Base-by-base conservation (phyloP, 1,139 yeast genomes). In the Debaryomycetaceae sp. region DNA sequence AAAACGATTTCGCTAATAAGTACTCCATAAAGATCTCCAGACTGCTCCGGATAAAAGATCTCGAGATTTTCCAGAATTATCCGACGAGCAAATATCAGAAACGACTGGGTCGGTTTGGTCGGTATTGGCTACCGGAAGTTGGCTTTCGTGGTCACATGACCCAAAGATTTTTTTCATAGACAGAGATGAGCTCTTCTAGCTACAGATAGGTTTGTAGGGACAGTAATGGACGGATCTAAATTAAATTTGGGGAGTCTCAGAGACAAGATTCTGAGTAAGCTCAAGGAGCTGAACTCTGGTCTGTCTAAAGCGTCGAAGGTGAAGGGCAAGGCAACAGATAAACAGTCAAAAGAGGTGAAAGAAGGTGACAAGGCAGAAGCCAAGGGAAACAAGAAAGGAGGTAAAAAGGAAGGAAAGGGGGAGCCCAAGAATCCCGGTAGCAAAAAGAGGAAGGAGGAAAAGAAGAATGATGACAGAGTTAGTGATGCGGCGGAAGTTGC, bases 241-340 rank as follows among this genome's bases (percentile, higher is more conserved):
- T 61, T 74, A 50, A 65, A 75, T 60, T 66, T 82, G 56, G 60
- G 81, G 44, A 75, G 83, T 40, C 67, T 82, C 61, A 80, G 75
- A 63, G 85, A 78, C 54, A 81, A 77, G 64, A 78, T 83, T 43
- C 65, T 83, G 38, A 67, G 61, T 49, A 76, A 78, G 56, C 61
- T 78, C 52, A 61, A 62, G 44, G 60, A 57, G 36, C 57, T 60
- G 47, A 56, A 52, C 34, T 57, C 57, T 44, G 53, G 55, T 37
- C 38, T 39, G 27, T 14, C 22, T 13, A 41, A 34, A 14, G 17
- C 30, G 8, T 31, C 38, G 40, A 38, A 42, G 6, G 17, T 38
- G 24, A 37, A 36, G 34, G 36, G 36, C 38, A 42, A 36, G 14
- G 39, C 44, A 20, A 37, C 24, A n/a, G 34, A 34, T 17, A 36